Percentiles rank a stretch among this genome's conserved stretches.
These are phyloP conservation scores for Cantharellus cinnabarinus DNA, from an alignment of 768 basidiomycete genomes.

Conservation along the genomic window DNA sequence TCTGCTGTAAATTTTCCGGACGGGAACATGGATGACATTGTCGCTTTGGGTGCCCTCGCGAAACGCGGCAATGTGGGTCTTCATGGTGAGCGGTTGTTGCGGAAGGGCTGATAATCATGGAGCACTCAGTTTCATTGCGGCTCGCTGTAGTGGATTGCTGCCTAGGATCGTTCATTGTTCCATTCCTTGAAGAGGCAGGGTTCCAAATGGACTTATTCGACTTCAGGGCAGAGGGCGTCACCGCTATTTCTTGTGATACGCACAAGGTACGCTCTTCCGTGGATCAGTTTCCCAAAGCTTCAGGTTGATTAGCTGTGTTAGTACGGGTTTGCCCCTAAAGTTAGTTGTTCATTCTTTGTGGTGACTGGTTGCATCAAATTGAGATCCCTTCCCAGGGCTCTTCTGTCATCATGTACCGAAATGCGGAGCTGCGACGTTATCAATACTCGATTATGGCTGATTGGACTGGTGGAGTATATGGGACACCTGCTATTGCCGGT, in stretches of 20 bases:
- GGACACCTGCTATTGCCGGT: conserved; percentile 72
- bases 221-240: conserved; percentile 79
- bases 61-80: conserved; percentile 55
- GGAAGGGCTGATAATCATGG: too few relatives aligned
- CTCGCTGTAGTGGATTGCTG: conserved; percentile 61
- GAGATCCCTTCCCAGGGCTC: conserved; percentile 34
- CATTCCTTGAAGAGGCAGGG: conserved; percentile 69
- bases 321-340: conserved; percentile 89
- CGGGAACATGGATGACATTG: conserved; percentile 73
- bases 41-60: conserved; percentile 56
- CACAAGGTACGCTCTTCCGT: conserved; percentile 45
- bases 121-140: not conserved
- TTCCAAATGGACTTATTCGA: conserved; percentile 63
- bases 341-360: not conserved
- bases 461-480: conserved; percentile 84
- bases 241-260: conserved; percentile 87
- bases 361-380: conserved; percentile 4
- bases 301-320: conserved; percentile 13
- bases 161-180: conserved; percentile 81
- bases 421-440: conserved; percentile 48
- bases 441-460: conserved; percentile 74
- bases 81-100: conserved; percentile 21
- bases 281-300: not conserved
- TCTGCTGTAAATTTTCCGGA: conserved; percentile 76
- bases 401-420: conserved; percentile 88